A percentile compares a stretch with the other conserved stretches of the same genome.
phyloP scores from a whole-genome alignment of 164 flowering plant genomes.

The Nymphaea thermarum region DNA sequence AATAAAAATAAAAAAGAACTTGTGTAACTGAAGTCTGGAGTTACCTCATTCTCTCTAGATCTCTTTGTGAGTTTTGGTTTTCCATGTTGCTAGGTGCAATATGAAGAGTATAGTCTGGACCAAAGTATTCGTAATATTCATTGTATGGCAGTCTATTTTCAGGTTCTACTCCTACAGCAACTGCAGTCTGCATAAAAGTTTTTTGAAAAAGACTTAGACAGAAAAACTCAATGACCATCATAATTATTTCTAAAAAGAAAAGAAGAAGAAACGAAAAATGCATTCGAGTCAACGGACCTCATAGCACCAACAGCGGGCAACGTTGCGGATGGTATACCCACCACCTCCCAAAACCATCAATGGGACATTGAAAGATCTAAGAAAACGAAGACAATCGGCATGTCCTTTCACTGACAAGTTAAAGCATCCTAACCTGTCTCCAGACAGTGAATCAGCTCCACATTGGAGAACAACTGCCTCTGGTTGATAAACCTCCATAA shows the following conservation, averaged over 20 bases:
- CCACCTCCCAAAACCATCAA: slow-evolving; percentile 94
- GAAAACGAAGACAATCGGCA: slow-evolving; percentile 77
- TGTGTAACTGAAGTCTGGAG: not conserved
- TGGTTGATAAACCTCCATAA: slow-evolving; percentile 86
- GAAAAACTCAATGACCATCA: not conserved
- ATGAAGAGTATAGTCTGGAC: slow-evolving; percentile 85
- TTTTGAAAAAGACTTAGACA: not conserved
- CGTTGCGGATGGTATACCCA: slow-evolving; percentile 87
- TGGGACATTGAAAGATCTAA: slow-evolving; percentile 86
- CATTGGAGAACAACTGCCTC: slow-evolving; percentile 92
- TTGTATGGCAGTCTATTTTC: slow-evolving; percentile 77
- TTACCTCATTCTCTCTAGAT: slow-evolving; percentile 73
- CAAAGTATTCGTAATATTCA: slow-evolving; percentile 87
- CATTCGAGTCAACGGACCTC: slow-evolving; percentile 39
- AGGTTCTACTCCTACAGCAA: slow-evolving; percentile 90
- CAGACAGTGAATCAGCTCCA: slow-evolving; percentile 90
- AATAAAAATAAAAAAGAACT: not conserved
- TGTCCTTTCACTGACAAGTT: slow-evolving; percentile 89
- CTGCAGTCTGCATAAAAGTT: slow-evolving; percentile 57
- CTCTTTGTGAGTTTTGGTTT: slow-evolving; percentile 57
- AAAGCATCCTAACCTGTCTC: slow-evolving; percentile 88
- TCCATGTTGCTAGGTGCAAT: slow-evolving; percentile 55
- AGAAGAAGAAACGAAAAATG: not conserved
- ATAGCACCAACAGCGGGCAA: slow-evolving; percentile 97
- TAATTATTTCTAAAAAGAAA: not conserved